phyloP scores from a whole-genome alignment of 2,329 filamentous ascomycete species.

The Aureobasidium sp. region DNA sequence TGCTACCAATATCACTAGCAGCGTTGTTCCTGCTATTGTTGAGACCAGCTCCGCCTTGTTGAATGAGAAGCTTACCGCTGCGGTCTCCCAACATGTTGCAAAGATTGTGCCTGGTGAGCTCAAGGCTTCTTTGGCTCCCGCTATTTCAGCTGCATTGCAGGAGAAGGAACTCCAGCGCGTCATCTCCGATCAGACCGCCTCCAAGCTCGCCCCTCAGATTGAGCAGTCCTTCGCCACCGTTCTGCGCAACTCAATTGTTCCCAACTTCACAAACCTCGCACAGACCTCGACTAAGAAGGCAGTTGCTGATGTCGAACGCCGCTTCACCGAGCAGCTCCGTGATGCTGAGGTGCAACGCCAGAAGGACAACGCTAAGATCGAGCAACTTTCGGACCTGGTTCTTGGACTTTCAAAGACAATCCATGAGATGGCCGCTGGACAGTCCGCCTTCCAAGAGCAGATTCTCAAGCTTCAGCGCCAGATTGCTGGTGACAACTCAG shows the following conservation, averaged over 20 bases:
- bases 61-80: slow-evolving; percentile 62
- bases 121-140: slow-evolving; percentile 60
- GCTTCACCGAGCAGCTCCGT: slow-evolving; percentile 45
- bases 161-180: slow-evolving; percentile 65
- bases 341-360: slow-evolving; percentile 46
- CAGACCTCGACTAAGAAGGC: slow-evolving; percentile 60
- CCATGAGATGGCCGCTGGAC: slow-evolving; percentile 60
- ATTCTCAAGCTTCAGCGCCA: slow-evolving; percentile 35
- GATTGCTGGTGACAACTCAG: slow-evolving; percentile 30
- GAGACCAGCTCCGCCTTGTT: slow-evolving; percentile 61
- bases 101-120: slow-evolving; percentile 61
- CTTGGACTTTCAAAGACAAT: slow-evolving; percentile 62
- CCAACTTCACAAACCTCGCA: slow-evolving; percentile 43
- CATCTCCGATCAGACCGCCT: slow-evolving; percentile 65
- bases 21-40: slow-evolving; percentile 68
- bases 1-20: slow-evolving; percentile 64
- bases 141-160: slow-evolving; percentile 61
- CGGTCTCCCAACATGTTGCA: slow-evolving; percentile 56
- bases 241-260: slow-evolving; percentile 34
- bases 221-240: slow-evolving; percentile 63
- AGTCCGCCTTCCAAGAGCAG: slow-evolving; percentile 60
- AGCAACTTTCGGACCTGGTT: slow-evolving; percentile 62
- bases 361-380: slow-evolving; percentile 58
- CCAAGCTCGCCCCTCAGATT: slow-evolving; percentile 59
- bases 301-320: slow-evolving; percentile 60